phyloP scores from a whole-genome alignment of 495 filamentous ascomycete genomes.

The Parathielavia appendiculata region DNA sequence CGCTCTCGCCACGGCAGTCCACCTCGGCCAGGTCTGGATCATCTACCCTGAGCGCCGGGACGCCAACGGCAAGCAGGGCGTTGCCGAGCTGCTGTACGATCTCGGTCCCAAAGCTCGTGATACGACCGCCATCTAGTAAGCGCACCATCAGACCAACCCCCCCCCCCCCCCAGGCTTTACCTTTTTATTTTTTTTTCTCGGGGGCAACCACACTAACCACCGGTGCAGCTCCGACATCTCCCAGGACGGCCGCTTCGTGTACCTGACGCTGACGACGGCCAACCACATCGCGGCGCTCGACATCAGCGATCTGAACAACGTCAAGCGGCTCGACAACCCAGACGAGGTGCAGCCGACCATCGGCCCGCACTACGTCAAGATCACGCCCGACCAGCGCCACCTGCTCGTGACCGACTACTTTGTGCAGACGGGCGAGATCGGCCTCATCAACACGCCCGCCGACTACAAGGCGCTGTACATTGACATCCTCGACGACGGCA shows the following conservation, averaged over 20 bases:
- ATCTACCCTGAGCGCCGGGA: conserved; percentile 57
- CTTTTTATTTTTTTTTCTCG: no score
- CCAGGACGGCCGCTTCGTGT: conserved; percentile 53
- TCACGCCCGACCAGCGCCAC: conserved; percentile 60
- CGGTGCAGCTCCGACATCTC: conserved; percentile 47
- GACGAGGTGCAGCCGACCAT: conserved; percentile 54
- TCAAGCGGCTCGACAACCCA: conserved; percentile 57
- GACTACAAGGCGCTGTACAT: conserved; percentile 61
- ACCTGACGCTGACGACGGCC: conserved; percentile 57
- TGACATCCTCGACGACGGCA: conserved; percentile 51
- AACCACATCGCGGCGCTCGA: conserved; percentile 62
- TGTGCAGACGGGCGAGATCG: conserved; percentile 57
- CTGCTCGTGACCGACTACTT: conserved; percentile 61
- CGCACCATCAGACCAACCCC: no score
- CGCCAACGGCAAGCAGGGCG: conserved; percentile 50
- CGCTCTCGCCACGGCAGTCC: conserved; percentile 57
- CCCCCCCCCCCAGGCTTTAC: no score
- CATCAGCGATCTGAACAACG: conserved; percentile 55
- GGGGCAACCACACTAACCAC: not conserved
- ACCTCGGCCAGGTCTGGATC: conserved; percentile 59
- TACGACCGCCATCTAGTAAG: conserved; percentile 51
- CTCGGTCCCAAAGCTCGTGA: conserved; percentile 53
- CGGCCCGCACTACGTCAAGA: conserved; percentile 60
- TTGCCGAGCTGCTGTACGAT: conserved; percentile 54
- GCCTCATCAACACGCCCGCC: conserved; percentile 57